Base-by-base conservation (phyloP, 441 rosid genomes). In the Pelargonium citronellum region DNA sequence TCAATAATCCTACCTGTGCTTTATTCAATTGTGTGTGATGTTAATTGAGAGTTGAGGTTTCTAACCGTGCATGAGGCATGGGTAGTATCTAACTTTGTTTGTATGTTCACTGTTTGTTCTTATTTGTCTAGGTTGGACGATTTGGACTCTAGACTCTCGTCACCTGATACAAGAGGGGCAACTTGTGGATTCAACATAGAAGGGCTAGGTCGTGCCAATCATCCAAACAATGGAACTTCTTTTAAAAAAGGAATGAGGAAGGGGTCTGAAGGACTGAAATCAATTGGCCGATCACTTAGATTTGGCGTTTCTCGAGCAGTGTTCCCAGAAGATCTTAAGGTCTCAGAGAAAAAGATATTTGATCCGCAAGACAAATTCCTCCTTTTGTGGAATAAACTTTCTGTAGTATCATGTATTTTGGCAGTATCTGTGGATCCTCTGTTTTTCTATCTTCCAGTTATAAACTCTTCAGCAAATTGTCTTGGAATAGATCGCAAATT, bases 361-460 rank as follows among this genome's bases (percentile, higher is more conserved):
- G 96, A 95, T 84, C 99, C 99, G 62, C 96, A 95, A 62, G 95
- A 89, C 78, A 92, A 92, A 75, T 87, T 86, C 78, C 95, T 95
- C 60, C 72, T 88, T 78, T 74, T 79, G 19, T 95, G 96, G 83
- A 91, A 95, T 75, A 91, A 82, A 73, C 79, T 92, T 0, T 92
- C 94, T 68, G 83, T 89, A 27, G 6, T 87, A 71, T 88, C 98
- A 47, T 92, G 98, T 80, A 91, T 95, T 72, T 73, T 92, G 67
- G 92, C 97, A 0, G 92, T 92, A 13, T 91, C 88, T 4, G 92
- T 89, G 79, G 99, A 95, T 78, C 98, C 98, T 0, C 83, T 95
- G 5, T 95, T 95, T 78, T 87, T 88, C 72, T 95, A 85, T 82
- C 98, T 95, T 79, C 99, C 99, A 1, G 88, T 92, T 67, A 80